These are phyloP conservation scores for Leishmania amazonensis DNA, from an alignment of 208 protist species.

Conservation along the genomic window DNA sequence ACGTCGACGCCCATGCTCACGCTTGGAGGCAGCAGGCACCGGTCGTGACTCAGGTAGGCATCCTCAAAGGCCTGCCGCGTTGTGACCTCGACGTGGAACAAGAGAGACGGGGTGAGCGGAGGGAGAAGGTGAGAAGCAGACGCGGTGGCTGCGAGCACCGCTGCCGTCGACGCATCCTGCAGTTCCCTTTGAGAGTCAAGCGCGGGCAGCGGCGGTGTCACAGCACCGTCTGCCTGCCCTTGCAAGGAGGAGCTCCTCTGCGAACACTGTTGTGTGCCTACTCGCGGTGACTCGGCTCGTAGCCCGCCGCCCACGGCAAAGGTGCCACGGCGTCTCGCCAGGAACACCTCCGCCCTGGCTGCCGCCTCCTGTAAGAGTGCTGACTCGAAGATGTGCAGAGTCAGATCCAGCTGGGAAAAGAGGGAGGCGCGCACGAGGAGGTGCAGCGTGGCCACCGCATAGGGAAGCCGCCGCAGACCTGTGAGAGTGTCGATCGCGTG, in stretches of 20 bases:
- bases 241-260: neutral
- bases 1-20: conserved; percentile 8
- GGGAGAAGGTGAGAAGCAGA: conserved; percentile 19
- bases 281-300: neutral
- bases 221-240: neutral
- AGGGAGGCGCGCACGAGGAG: conserved; percentile 54
- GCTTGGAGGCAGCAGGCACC: conserved; percentile 29
- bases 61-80: conserved; percentile 56
- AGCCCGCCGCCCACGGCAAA: neutral
- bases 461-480: conserved; percentile 52
- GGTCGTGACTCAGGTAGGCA: conserved; percentile 49
- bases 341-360: conserved; percentile 29
- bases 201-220: neutral
- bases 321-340: neutral
- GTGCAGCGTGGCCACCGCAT: conserved; percentile 66
- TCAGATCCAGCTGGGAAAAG: conserved; percentile 74
- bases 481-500: conserved; percentile 32
- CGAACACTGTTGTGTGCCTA: neutral
- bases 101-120: conserved; percentile 34
- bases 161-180: neutral
- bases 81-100: conserved; percentile 64
- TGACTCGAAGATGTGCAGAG: conserved; percentile 73
- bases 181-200: neutral
- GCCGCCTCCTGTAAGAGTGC: conserved; percentile 35
- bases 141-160: neutral